A percentile compares a stretch with the other conserved stretches of the same genome.
phyloP scores from a whole-genome alignment of 345 rosid species.

The Heritiera littoralis region DNA sequence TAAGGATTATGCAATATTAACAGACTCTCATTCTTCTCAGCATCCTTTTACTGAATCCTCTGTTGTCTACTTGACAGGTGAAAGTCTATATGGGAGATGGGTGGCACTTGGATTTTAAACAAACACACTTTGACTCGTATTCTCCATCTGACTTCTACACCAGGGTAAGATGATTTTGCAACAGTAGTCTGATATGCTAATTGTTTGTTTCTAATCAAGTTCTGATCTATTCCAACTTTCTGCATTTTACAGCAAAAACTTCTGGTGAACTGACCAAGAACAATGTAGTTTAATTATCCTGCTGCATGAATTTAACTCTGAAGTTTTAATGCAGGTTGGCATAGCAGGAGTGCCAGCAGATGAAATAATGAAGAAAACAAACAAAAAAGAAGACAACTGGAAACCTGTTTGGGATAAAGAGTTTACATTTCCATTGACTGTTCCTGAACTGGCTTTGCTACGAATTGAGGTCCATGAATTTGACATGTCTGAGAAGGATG shows the following conservation, averaged over 20 bases:
- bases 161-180: conserved; percentile 44
- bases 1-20: conserved; percentile 23
- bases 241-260: too few species aligned
- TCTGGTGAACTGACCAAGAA: neutral
- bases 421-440: conserved; percentile 61
- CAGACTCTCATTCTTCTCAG: neutral
- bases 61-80: conserved; percentile 44
- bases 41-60: conserved; percentile 2
- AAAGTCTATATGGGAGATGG: conserved; percentile 89
- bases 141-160: conserved; percentile 94
- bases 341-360: conserved; percentile 80
- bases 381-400: conserved; percentile 59
- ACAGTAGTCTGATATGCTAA: conserved; percentile 21
- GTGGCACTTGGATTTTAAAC: conserved; percentile 76
- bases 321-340: conserved; percentile 46
- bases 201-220: neutral
- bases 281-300: neutral
- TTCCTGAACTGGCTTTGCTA: conserved; percentile 86
- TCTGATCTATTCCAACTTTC: neutral
- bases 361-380: conserved; percentile 64
- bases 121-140: conserved; percentile 72
- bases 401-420: conserved; percentile 86
- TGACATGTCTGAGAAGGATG: conserved; percentile 63
- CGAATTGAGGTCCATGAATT: conserved; percentile 74
- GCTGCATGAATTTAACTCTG: neutral